Evolutionary conservation across 1,284 basidiomycete species (phyloP), one percentile per base, ranked within the genome.

Genomic region (Cystobasidium slooffiae): DNA sequence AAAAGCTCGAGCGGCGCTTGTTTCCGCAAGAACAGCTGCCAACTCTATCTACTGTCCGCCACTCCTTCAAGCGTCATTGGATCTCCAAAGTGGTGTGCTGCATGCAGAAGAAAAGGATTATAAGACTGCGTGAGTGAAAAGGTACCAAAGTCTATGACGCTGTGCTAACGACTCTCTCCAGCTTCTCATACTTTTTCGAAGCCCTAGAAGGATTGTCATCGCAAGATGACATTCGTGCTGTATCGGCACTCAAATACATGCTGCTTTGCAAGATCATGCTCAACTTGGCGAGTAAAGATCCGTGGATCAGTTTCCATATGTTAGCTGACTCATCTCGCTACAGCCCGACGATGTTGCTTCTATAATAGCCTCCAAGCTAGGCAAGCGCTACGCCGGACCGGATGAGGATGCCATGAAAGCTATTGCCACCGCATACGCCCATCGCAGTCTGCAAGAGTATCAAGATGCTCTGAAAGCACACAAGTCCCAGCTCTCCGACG

Each of bases 91-190:
- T 43, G 92, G 96, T 16, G 88, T 97, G 39, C 86, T 98, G 16
- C 94, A 97, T 79, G 94, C 96, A 0, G 94, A 98, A 78, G 96
- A 98, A 82, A 97, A 97, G 81, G 96, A 99, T 82, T 98, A 97
- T 83, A 95, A 89, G 75, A 99, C 95, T 0, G 96, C 89, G 51
- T 83, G 46, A 66, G 81, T 63, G 4, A 6, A 7, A 63, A 6
- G 8, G 9, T 69, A 6, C 31, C 6, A 5, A n/a, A 10, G 6
- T 31, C 6, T 18, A 20, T 58, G 9, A 16, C 31, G n/a, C n/a
- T n/a, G n/a, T 6, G 61, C n/a, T 51, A 20, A 51, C 31, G 47
- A n/a, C 7, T 72, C 16, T 20, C 14, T 20, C 10, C 76, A 83
- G 83, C 14, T 97, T 97, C 82, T 96, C 93, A 0, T 99, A 99